Evolutionary conservation across 805 yeast species (phyloP).

Genomic region (Sugiyamaella marilandica): DNA sequence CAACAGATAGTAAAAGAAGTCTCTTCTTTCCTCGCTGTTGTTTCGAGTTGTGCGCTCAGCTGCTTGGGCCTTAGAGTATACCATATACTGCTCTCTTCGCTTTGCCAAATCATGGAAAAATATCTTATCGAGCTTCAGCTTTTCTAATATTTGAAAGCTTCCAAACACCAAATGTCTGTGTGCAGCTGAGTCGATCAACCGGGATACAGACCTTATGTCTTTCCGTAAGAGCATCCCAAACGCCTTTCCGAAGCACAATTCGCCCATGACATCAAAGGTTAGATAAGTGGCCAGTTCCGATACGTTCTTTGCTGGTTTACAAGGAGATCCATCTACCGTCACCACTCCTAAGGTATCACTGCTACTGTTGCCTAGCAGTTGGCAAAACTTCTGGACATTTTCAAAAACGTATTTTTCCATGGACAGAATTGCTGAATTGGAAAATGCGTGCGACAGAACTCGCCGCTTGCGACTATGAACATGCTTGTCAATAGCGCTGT

Average conservation of each 20-base stretch:
- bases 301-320: conserved; percentile 17
- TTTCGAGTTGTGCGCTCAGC: conserved; percentile 17
- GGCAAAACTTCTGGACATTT: conserved; percentile 15
- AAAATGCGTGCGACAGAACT: conserved; percentile 19
- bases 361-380: conserved; percentile 13
- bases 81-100: conserved; percentile 15
- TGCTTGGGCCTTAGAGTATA: conserved; percentile 18
- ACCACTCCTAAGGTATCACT: conserved; percentile 11
- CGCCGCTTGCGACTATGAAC: conserved; percentile 18
- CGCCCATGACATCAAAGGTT: conserved; percentile 20
- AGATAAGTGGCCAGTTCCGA: conserved; percentile 13
- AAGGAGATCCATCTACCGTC: background rate
- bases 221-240: conserved; percentile 16
- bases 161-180: conserved; percentile 18
- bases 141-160: conserved; percentile 12
- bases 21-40: conserved; percentile 13
- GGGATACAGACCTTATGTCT: conserved; percentile 15
- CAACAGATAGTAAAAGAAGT: conserved; percentile 18
- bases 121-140: conserved; percentile 14
- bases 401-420: conserved; percentile 17
- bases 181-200: conserved; percentile 18
- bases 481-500: conserved; percentile 16
- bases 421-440: conserved; percentile 13
- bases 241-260: conserved; percentile 18
- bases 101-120: conserved; percentile 16